phyloP scores from a whole-genome alignment of 2,329 filamentous ascomycete species.

The Sclerotinia borealis region DNA sequence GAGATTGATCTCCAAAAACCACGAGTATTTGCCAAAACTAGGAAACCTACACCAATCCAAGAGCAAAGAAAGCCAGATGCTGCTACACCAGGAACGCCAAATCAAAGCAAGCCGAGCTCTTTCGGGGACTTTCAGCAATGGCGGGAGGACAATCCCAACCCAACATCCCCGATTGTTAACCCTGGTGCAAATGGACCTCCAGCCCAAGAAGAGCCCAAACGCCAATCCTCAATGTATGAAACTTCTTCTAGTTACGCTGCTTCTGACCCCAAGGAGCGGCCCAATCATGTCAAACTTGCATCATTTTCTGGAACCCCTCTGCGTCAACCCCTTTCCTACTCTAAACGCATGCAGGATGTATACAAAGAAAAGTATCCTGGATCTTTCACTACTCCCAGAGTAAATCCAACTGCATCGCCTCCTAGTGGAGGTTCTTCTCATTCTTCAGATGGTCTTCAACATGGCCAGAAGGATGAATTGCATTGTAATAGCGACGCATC shows the following conservation, averaged over 20 bases:
- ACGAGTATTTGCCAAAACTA: slow-evolving; percentile 14
- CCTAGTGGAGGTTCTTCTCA: slow-evolving; percentile 27
- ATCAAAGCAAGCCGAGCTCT: slow-evolving; percentile 22
- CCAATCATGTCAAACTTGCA: slow-evolving; percentile 3
- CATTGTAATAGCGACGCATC: neutral
- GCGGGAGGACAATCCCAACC: slow-evolving; percentile 18
- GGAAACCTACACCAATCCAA: slow-evolving; percentile 2
- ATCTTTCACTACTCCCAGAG: slow-evolving; percentile 8
- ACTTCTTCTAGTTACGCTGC: slow-evolving; percentile 11
- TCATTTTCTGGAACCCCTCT: slow-evolving; percentile 6
- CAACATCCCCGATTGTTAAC: slow-evolving; percentile 19
- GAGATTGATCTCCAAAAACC: slow-evolving; percentile 5
- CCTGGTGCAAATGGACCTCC: slow-evolving; percentile 23
- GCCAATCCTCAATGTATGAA: slow-evolving; percentile 29
- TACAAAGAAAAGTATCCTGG: slow-evolving; percentile 15
- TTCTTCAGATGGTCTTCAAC: slow-evolving; percentile 22
- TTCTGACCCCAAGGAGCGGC: slow-evolving; percentile 3
- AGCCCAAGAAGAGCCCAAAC: slow-evolving; percentile 15
- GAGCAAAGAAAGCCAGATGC: slow-evolving; percentile 9
- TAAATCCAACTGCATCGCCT: slow-evolving; percentile 18
- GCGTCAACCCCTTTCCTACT: neutral
- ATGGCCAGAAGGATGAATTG: slow-evolving; percentile 15
- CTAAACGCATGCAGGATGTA: slow-evolving; percentile 9
- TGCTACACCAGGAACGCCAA: slow-evolving; percentile 2
- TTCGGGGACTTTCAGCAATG: slow-evolving; percentile 16